phyloP scores from a whole-genome alignment of 257 asterid genomes.

The Nemophila menziesii region DNA sequence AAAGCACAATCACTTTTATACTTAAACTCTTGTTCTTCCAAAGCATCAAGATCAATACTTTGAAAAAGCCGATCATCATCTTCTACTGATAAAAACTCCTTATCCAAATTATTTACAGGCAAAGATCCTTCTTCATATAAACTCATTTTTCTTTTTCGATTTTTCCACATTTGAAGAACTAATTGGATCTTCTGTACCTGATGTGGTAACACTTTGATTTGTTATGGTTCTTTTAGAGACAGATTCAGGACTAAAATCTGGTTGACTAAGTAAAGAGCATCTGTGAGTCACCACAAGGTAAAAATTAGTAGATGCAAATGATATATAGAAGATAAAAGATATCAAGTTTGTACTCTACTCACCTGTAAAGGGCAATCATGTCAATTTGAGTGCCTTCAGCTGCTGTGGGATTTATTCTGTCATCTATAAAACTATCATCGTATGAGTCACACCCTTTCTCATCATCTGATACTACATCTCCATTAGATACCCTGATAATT shows the following conservation, averaged over 20 bases:
- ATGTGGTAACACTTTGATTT: conserved; percentile 35
- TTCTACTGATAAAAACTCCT: conserved; percentile 29
- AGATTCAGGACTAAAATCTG: conserved; percentile 47
- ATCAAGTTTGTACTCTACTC: conserved; percentile 7
- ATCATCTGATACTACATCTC: conserved; percentile 45
- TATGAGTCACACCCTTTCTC: conserved; percentile 38
- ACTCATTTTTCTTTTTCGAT: conserved; percentile 48
- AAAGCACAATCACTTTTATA: conserved; percentile 29
- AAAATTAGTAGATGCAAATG: conserved; percentile 3
- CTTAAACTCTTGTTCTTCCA: conserved; percentile 57
- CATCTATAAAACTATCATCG: conserved; percentile 85
- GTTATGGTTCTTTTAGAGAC: conserved; percentile 32
- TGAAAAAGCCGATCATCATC: conserved; percentile 51
- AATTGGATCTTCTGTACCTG: conserved; percentile 22
- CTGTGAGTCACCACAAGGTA: conserved; percentile 27
- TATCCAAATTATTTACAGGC: conserved; percentile 48
- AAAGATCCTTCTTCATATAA: conserved; percentile 31
- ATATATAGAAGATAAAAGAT: background rate
- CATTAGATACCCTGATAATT: conserved; percentile 81
- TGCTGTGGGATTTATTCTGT: conserved; percentile 39
- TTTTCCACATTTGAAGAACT: conserved; percentile 24
- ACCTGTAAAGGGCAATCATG: conserved; percentile 98
- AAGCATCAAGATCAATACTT: conserved; percentile 79
- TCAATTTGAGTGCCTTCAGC: no score
- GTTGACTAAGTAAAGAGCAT: conserved; percentile 83